Percentiles rank a stretch among this genome's conserved stretches.
Conservation (phyloP, 306 rosid species). For the Cicer judaicum region DNA sequence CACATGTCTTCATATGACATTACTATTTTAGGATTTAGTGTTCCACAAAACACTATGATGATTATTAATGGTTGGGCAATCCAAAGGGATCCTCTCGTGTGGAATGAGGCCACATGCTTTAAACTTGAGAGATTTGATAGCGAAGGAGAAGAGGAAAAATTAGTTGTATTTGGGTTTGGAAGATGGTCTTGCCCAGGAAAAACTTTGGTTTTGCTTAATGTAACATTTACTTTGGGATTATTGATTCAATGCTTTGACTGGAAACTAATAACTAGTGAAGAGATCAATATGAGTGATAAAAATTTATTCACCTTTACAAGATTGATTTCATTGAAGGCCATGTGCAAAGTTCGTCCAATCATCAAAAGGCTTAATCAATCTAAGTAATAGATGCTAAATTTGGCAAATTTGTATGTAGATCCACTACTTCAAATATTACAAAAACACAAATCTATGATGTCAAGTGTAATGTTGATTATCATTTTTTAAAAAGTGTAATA, state of each 20-base stretch:
- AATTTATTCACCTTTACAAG: conserved; percentile 3
- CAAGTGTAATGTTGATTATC: too few relatives aligned
- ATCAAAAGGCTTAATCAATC: neutral
- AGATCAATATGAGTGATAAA: too few relatives aligned
- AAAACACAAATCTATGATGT: too few relatives aligned
- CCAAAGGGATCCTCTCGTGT: conserved; percentile 1
- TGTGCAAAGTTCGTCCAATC: conserved; percentile 32
- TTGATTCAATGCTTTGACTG: too few relatives aligned
- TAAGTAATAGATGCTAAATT: too few relatives aligned
- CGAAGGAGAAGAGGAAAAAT: conserved; percentile 16
- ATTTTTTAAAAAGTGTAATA: too few relatives aligned
- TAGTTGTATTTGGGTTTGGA: neutral
- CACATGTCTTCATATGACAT: conserved; percentile 28
- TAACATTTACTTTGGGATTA: too few relatives aligned
- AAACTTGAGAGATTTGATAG: conserved; percentile 39
- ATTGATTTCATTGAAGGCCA: conserved; percentile 10
- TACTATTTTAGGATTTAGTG: neutral
- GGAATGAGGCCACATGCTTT: conserved; percentile 31
- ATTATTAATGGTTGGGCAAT: conserved; percentile 33
- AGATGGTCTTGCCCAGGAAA: too few relatives aligned
- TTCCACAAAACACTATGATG: conserved; percentile 22
- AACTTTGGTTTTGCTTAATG: too few relatives aligned
- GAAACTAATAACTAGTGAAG: too few relatives aligned
- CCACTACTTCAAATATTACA: too few relatives aligned
- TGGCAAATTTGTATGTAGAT: too few relatives aligned